Conservation (phyloP, 768 basidiomycete genomes). For the Leucocoprinus sp. region DNA sequence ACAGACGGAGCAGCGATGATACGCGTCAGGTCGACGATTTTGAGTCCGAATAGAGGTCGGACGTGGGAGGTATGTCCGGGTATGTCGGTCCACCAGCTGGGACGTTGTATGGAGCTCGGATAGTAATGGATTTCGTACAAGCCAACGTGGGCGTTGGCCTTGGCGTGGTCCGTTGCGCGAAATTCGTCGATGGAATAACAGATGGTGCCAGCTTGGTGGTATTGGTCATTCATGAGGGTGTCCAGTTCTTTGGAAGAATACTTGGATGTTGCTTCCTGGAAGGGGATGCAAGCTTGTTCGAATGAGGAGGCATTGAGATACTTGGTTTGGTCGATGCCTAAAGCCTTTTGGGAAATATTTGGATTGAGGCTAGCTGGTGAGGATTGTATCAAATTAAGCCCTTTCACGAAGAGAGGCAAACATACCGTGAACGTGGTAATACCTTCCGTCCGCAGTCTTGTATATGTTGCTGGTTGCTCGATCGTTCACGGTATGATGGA, state of each 20-base stretch:
- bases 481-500: conserved; percentile 7
- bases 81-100: conserved; percentile 15
- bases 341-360: conserved; percentile 5
- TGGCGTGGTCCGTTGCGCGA: conserved; percentile 16
- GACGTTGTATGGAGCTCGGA: conserved; percentile 14
- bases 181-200: conserved; percentile 18
- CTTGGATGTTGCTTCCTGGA: conserved; percentile 12
- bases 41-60: conserved; percentile 19
- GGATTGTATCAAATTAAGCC: background rate
- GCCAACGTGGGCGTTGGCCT: conserved; percentile 20
- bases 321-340: conserved; percentile 4
- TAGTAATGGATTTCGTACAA: conserved; percentile 19
- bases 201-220: conserved; percentile 20
- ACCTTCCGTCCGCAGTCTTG: conserved; percentile 18
- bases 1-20: conserved; percentile 20
- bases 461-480: conserved; percentile 19
- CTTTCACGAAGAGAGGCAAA: background rate
- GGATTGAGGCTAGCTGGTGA: conserved; percentile 15
- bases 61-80: conserved; percentile 10
- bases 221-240: conserved; percentile 16
- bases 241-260: conserved; percentile 14
- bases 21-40: conserved; percentile 22
- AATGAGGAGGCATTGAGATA: background rate
- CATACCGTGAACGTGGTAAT: conserved; percentile 20
- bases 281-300: conserved; percentile 9